A percentile compares a stretch with the other conserved stretches of the same genome.
Conservation (phyloP, 805 yeast genomes). For the Candida loeiensis region DNA sequence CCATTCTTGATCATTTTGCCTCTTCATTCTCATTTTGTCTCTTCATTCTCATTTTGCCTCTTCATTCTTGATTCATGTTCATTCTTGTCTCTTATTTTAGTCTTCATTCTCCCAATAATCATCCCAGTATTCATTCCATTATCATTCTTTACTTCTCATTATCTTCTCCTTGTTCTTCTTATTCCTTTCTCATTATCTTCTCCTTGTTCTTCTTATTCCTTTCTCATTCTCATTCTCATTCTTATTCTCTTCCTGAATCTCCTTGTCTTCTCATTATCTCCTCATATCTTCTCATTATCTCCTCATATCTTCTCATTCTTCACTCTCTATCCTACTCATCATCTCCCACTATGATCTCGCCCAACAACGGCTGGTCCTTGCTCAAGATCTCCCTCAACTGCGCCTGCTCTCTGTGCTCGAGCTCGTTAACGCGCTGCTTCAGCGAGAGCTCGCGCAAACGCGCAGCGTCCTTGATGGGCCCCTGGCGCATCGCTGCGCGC, state of each 20-base stretch:
- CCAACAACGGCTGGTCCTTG: constrained; percentile 55
- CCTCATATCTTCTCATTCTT: not conserved
- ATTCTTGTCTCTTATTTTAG: too few species aligned
- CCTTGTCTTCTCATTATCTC: not conserved
- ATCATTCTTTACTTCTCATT: too few species aligned
- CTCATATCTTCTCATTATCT: not conserved
- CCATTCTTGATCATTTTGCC: too few species aligned
- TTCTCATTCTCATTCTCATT: not conserved
- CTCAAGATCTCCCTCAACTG: constrained; percentile 56
- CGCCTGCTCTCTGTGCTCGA: constrained; percentile 65
- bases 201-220: too few species aligned
- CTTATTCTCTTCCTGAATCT: not conserved
- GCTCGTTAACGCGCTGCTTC: constrained; percentile 50
- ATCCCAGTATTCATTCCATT: too few species aligned
- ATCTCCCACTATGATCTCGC: constrained; percentile 34
- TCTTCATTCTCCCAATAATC: too few species aligned
- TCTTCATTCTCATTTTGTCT: too few species aligned
- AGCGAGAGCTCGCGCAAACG: constrained; percentile 45
- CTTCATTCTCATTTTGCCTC: too few species aligned
- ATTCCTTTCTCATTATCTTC: too few species aligned
- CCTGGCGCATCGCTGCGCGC: constrained; percentile 68
- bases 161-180: too few species aligned
- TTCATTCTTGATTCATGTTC: too few species aligned
- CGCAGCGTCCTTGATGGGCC: constrained; percentile 80
- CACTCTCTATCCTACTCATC: constrained; percentile 11